These are phyloP conservation scores for Dipteronia dyeriana DNA, from an alignment of 345 rosid genomes.

Conservation along the genomic window DNA sequence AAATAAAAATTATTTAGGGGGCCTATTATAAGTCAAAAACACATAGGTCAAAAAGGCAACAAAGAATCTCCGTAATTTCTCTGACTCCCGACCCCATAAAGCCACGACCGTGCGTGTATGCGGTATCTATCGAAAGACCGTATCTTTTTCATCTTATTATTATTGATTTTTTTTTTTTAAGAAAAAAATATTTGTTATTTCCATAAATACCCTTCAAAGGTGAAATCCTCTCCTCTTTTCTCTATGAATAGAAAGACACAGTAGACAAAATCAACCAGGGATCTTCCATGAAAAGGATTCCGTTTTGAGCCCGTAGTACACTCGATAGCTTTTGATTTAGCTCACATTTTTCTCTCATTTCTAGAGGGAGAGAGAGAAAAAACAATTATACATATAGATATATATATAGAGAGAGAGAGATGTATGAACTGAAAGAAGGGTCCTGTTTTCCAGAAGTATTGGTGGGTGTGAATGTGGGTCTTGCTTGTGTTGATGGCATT, in stretches of 20 bases:
- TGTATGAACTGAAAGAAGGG: constrained; percentile 28
- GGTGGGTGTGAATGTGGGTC: constrained; percentile 39
- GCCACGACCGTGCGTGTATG: constrained; percentile 10
- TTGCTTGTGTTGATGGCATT: constrained; percentile 45
- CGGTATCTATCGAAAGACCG: background rate
- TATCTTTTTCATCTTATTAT: background rate
- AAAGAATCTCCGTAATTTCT: constrained; percentile 4
- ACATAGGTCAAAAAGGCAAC: constrained; percentile 14
- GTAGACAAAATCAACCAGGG: constrained; percentile 25
- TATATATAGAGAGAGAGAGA: constrained; percentile 7
- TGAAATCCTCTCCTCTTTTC: background rate
- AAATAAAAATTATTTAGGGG: background rate
- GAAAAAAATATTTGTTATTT: background rate
- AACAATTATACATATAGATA: background rate
- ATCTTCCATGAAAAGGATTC: constrained; percentile 40
- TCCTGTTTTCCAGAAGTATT: constrained; percentile 37
- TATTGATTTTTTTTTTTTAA: background rate
- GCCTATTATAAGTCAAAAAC: constrained; percentile 5
- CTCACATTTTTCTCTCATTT: constrained; percentile 8
- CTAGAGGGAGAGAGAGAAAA: background rate
- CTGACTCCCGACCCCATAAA: background rate
- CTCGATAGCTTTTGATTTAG: constrained; percentile 3
- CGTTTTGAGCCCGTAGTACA: constrained; percentile 23
- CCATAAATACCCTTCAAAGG: background rate
- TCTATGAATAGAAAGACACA: background rate